These are phyloP conservation scores for Xerocomellus intermedius DNA, from an alignment of 768 basidiomycete genomes.

Conservation along the genomic window DNA sequence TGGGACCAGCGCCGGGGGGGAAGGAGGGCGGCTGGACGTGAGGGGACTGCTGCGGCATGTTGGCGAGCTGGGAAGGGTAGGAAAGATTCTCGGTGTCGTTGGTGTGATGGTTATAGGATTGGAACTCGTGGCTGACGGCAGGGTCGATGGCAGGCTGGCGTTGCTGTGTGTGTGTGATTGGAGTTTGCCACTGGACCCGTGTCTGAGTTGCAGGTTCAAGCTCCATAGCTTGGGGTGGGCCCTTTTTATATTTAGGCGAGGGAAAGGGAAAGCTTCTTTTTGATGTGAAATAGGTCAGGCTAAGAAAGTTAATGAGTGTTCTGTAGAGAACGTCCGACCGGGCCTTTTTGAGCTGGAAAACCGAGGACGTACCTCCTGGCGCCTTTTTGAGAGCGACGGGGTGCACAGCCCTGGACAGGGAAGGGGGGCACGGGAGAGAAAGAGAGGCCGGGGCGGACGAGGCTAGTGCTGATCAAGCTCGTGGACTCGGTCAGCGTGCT, in stretches of 20 bases:
- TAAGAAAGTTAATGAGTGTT: constrained; percentile 28
- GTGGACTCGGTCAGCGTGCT: constrained; percentile 9
- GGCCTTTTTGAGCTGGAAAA: constrained; percentile 16
- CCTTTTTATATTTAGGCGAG: constrained; percentile 37
- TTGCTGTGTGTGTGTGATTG: constrained; percentile 35
- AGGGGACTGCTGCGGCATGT: constrained; percentile 31
- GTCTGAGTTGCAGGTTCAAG: constrained; percentile 33
- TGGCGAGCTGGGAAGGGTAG: constrained; percentile 30
- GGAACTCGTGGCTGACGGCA: constrained; percentile 35
- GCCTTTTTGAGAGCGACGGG: constrained; percentile 15
- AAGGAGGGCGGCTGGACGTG: constrained; percentile 39
- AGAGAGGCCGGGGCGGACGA: constrained; percentile 13
- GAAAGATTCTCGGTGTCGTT: constrained; percentile 22
- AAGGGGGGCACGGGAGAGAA: constrained; percentile 4
- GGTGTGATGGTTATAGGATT: constrained; percentile 31
- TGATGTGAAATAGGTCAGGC: constrained; percentile 30
- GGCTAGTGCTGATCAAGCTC: constrained; percentile 2
- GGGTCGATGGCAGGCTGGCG: constrained; percentile 33
- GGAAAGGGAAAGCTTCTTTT: constrained; percentile 34
- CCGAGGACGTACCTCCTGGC: constrained; percentile 7
- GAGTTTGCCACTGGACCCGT: constrained; percentile 35
- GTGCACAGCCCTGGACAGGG: constrained; percentile 18
- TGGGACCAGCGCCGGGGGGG: constrained; percentile 35
- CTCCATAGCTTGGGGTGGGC: constrained; percentile 33
- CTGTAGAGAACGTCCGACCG: constrained; percentile 26